Evolutionary conservation across 2,329 filamentous ascomycete species (phyloP).

Genomic region (Colletotrichum karsti): DNA sequence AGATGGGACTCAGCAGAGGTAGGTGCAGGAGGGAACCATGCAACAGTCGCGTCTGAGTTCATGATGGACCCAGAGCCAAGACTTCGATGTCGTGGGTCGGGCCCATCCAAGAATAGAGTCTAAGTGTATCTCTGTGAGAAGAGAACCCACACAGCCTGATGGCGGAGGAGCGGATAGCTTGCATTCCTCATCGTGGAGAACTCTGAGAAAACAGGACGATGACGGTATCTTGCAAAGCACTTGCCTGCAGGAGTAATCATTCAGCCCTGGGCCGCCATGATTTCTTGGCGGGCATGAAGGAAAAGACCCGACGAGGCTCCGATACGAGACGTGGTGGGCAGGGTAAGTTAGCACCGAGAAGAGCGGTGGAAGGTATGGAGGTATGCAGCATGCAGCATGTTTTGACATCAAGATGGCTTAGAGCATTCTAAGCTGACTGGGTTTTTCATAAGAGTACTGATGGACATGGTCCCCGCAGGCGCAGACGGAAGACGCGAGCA

Average conservation of each 20-base stretch:
- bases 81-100: not conserved
- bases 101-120: conserved; percentile 21
- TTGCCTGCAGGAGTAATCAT: conserved; percentile 10
- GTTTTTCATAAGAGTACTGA: not conserved
- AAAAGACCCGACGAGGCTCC: conserved; percentile 18
- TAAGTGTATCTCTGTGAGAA: not conserved
- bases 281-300: conserved; percentile 17
- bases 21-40: conserved; percentile 1
- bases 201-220: conserved; percentile 19
- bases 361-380: not conserved
- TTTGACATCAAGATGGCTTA: conserved; percentile 27
- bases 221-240: not conserved
- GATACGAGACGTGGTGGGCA: conserved; percentile 12
- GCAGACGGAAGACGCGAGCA: not conserved
- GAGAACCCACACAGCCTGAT: conserved; percentile 3
- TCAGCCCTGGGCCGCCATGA: conserved; percentile 19
- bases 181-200: conserved; percentile 6
- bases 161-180: not conserved
- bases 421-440: conserved; percentile 22
- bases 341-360: not conserved
- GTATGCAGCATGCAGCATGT: not conserved
- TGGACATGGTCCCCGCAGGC: not conserved
- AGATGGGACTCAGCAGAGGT: conserved; percentile 12
- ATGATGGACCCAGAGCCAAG: conserved; percentile 18
- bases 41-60: not conserved